Evolutionary conservation across 441 rosid genomes (phyloP), one percentile per base, ranked within the genome.

Genomic region (Lepidium campestre): DNA sequence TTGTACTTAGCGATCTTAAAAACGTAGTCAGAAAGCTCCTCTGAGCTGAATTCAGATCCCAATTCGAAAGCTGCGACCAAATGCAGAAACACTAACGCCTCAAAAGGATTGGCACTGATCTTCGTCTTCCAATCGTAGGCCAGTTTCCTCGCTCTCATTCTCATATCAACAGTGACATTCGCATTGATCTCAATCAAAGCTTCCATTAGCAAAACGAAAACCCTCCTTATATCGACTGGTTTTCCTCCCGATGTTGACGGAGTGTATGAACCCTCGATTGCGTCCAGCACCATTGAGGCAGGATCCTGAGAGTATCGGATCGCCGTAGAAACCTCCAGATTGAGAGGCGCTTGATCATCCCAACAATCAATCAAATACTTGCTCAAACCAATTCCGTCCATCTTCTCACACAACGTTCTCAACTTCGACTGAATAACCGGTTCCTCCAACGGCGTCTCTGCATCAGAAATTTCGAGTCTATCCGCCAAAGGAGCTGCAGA

Each of bases 341-440:
- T 23, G 64, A 45, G n/a, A 22, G 76, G 50, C 73, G 71, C 60
- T 49, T 83, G 10, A 32, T 71, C 60, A 13, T 77, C 80, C 17
- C 73, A 59, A 14, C 20, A 55, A 15, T 66, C 77, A 3, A 34
- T 75, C 13, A 88, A n/a, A 52, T 77, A 89, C 56, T 68, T 77
- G 69, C 71, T 75, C 76, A 90, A 75, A 50, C 90, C 90, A 59
- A 55, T 68, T 32, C 87, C 83, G 36, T 90, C 93, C 83, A 74
- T 81, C 18, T 72, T 79, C 83, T 82, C 84, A 71, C 93, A 90
- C 35, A 86, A 64, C 9, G 71, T 40, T 57, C 60, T 77, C 75
- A 90, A 36, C 63, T 85, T 84, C 32, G 83, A 70, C 25, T 77
- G 65, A 70, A 78, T 48, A 56, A 46, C 65, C 54, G 69, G 36